Evolutionary conservation across 1,284 basidiomycete species (phyloP).

Genomic region (Sporisorium scitamineum): DNA sequence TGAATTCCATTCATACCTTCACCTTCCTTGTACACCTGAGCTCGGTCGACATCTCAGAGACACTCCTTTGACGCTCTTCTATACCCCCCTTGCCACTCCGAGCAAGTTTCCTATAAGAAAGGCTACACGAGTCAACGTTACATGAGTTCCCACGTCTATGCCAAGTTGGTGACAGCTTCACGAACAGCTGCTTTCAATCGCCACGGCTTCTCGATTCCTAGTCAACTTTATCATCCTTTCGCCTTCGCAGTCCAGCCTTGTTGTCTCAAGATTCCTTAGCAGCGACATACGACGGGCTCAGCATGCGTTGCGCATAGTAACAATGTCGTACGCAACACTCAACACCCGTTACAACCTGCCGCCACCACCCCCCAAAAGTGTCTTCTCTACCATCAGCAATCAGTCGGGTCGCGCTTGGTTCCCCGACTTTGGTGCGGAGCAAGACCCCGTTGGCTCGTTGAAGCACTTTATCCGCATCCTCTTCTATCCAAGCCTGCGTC

Average conservation of each 20-base stretch:
- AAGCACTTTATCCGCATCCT: conserved; percentile 22
- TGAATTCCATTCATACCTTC: no score
- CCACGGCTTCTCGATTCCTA: not conserved
- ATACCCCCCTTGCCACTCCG: no score
- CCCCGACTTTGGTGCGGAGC: conserved; percentile 28
- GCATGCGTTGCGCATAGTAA: not conserved
- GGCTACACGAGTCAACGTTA: no score
- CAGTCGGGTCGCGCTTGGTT: conserved; percentile 30
- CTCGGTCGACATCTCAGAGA: no score
- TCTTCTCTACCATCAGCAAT: conserved; percentile 25
- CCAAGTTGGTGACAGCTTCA: no score
- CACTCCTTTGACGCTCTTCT: not conserved
- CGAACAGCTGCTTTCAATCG: no score
- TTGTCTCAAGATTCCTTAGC: not conserved
- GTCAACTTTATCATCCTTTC: not conserved
- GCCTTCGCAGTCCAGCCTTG: not conserved
- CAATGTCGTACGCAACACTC: conserved; percentile 33
- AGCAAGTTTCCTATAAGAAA: no score
- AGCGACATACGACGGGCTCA: not conserved
- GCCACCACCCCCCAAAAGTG: conserved; percentile 18
- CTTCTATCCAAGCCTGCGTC: conserved; percentile 20
- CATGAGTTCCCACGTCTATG: no score
- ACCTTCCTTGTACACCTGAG: not conserved
- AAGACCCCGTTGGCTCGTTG: conserved; percentile 18
- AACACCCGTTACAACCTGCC: conserved; percentile 23